These are phyloP conservation scores for Alternaria sp. DNA, from an alignment of 2,329 filamentous ascomycete genomes.

Conservation along the genomic window DNA sequence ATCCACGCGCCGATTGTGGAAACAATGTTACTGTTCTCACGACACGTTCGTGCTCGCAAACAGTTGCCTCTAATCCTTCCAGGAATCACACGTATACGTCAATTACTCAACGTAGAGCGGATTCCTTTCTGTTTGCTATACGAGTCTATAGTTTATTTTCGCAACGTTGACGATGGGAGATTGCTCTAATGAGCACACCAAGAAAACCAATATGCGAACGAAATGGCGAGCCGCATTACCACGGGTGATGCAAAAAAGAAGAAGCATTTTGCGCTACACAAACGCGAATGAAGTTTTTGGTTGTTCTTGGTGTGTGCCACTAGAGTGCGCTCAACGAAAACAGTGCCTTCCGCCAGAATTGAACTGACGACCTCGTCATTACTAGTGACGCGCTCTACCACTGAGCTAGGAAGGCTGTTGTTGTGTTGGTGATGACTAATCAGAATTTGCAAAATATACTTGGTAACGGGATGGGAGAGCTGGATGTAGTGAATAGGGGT, in stretches of 20 bases:
- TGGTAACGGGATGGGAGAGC: too few relatives aligned
- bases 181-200: not conserved
- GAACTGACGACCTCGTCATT: constrained; percentile 51
- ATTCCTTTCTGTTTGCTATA: not conserved
- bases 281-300: not conserved
- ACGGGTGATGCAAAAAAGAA: not conserved
- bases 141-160: not conserved
- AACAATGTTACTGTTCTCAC: not conserved
- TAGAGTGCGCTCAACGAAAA: not conserved
- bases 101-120: too few relatives aligned
- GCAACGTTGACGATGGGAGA: not conserved
- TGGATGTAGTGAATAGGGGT: too few relatives aligned
- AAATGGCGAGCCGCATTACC: not conserved
- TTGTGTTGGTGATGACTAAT: constrained; percentile 17
- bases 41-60: not conserved
- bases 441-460: not conserved
- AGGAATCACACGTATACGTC: too few relatives aligned
- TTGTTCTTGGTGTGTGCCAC: not conserved
- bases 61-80: too few relatives aligned
- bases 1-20: not conserved
- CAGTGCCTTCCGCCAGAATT: constrained; percentile 21
- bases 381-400: constrained; percentile 53
- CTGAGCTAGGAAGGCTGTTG: constrained; percentile 45
- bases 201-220: not conserved
- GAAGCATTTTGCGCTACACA: not conserved